These are phyloP conservation scores for Arthrobotrys sphaeroides DNA, from an alignment of 2,329 filamentous ascomycete genomes.

Conservation along the genomic window DNA sequence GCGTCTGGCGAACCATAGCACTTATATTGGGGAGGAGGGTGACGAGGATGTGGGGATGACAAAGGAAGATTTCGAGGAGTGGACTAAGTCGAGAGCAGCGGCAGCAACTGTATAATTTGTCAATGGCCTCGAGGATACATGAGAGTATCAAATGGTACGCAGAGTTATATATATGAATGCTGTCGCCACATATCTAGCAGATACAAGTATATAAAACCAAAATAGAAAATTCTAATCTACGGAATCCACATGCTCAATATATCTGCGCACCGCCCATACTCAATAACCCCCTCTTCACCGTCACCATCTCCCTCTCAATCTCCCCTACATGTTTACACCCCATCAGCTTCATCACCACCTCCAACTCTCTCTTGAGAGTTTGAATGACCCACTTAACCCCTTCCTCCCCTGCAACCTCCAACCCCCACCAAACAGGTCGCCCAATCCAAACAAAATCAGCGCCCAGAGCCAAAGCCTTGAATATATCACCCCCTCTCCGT, in stretches of 20 bases:
- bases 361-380: conserved; percentile 38
- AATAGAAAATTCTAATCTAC: not conserved
- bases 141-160: too few species aligned
- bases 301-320: conserved; percentile 41
- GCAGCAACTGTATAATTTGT: too few species aligned
- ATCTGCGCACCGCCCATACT: conserved; percentile 32
- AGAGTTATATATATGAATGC: not conserved
- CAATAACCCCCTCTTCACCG: conserved; percentile 15
- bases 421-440: conserved; percentile 65
- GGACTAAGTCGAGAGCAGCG: not conserved
- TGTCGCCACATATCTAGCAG: not conserved
- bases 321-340: conserved; percentile 30
- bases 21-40: conserved; percentile 31
- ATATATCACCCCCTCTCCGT: conserved; percentile 67
- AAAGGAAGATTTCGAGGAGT: conserved; percentile 34
- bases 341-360: conserved; percentile 49
- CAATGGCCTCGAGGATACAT: too few species aligned
- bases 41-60: conserved; percentile 24
- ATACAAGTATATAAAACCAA: not conserved
- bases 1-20: conserved; percentile 21
- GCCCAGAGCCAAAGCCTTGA: conserved; percentile 68
- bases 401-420: conserved; percentile 56
- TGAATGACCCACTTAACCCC: conserved; percentile 46
- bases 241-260: not conserved
- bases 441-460: conserved; percentile 66